Evolutionary conservation across 495 filamentous ascomycete genomes (phyloP).

Genomic region (Wilcoxina mikolae): DNA sequence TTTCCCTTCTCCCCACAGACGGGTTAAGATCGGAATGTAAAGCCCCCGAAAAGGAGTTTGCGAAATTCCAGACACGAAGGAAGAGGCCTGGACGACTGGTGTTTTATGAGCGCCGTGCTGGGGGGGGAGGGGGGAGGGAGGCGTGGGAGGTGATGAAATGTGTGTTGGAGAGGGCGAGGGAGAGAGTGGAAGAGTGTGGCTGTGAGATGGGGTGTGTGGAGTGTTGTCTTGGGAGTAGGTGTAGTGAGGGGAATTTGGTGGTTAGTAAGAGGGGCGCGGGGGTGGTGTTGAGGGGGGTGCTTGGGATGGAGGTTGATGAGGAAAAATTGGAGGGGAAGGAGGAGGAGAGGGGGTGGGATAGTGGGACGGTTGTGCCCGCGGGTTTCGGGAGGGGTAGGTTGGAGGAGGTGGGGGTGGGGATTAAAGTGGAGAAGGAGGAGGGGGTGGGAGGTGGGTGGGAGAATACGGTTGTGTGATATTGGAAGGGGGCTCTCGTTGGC

Average conservation of each 20-base stretch:
- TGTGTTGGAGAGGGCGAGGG: slow-evolving; percentile 61
- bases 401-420: slow-evolving; percentile 33
- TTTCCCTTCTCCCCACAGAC: slow-evolving; percentile 70
- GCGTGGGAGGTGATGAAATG: slow-evolving; percentile 82
- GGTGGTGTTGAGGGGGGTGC: slow-evolving; percentile 60
- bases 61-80: slow-evolving; percentile 54
- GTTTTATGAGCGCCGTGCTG: slow-evolving; percentile 91
- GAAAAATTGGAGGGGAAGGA: slow-evolving; percentile 64
- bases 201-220: slow-evolving; percentile 76
- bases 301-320: slow-evolving; percentile 61
- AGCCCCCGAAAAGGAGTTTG: slow-evolving; percentile 58
- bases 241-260: slow-evolving; percentile 76
- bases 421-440: slow-evolving; percentile 24
- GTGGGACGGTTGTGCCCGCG: slow-evolving; percentile 69
- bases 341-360: slow-evolving; percentile 52
- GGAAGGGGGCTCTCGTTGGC: no score
- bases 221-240: slow-evolving; percentile 39
- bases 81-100: slow-evolving; percentile 80
- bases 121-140: slow-evolving; percentile 51
- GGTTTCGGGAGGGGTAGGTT: slow-evolving; percentile 40
- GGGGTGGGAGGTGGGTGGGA: not conserved
- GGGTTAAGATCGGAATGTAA: slow-evolving; percentile 95
- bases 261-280: slow-evolving; percentile 81
- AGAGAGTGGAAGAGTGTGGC: slow-evolving; percentile 50
- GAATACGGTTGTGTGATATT: not conserved